phyloP scores from a whole-genome alignment of 352 stramenopile species.

The Phytophthora niederhauseri region DNA sequence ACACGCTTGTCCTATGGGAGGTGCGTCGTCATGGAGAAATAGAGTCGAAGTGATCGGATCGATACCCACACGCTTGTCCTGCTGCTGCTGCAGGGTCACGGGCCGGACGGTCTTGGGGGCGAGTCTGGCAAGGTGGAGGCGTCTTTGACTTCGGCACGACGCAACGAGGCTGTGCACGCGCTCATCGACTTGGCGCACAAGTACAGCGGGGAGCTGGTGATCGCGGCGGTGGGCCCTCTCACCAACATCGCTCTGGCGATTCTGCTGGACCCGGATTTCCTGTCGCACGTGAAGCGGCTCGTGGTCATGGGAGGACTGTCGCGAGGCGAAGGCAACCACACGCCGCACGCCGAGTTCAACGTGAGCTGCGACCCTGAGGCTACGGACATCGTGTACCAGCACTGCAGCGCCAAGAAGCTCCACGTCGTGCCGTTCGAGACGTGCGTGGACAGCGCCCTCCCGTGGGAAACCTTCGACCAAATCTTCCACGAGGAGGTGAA shows the following conservation, averaged over 20 bases:
- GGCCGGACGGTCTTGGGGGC: constrained; percentile 73
- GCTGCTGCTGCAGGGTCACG: constrained; percentile 54
- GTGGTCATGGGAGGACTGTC: constrained; percentile 81
- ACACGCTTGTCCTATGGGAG: constrained; percentile 43
- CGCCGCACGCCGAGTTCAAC: constrained; percentile 78
- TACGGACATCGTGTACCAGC: constrained; percentile 72
- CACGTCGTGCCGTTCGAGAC: constrained; percentile 79
- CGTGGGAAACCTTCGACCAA: constrained; percentile 73
- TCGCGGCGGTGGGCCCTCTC: constrained; percentile 75
- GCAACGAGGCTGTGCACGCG: constrained; percentile 72
- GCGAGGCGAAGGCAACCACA: constrained; percentile 73
- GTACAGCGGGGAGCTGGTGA: constrained; percentile 70
- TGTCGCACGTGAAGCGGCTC: constrained; percentile 62
- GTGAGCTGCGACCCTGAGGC: constrained; percentile 83
- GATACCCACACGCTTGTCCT: too few relatives aligned
- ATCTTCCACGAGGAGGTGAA: constrained; percentile 57
- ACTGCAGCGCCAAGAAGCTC: constrained; percentile 66
- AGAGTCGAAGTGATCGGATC: neutral
- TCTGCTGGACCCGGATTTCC: constrained; percentile 72
- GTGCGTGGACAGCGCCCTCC: constrained; percentile 51
- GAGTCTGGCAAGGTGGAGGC: constrained; percentile 47
- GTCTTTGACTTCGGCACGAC: constrained; percentile 31
- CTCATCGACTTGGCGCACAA: constrained; percentile 64
- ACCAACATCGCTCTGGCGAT: constrained; percentile 84
- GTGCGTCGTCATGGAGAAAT: constrained; percentile 25